Conservation (phyloP, 768 basidiomycete species). For the Russula dissimulans region DNA sequence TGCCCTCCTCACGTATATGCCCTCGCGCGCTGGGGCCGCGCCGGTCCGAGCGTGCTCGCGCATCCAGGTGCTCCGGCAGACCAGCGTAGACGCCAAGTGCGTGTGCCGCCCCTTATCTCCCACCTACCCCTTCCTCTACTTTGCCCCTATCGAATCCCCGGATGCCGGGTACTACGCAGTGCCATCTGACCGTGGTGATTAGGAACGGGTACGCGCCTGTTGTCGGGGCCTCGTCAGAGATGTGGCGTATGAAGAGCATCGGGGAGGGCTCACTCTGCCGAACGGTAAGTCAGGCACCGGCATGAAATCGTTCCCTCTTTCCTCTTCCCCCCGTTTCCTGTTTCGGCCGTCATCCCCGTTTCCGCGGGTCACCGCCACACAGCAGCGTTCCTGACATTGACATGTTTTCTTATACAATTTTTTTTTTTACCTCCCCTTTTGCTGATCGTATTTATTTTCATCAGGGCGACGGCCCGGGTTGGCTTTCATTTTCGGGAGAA, state of each 20-base stretch:
- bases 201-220: slow-evolving; percentile 4
- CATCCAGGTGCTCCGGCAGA: slow-evolving; percentile 57
- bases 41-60: slow-evolving; percentile 35
- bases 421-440: too few relatives aligned
- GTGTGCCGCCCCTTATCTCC: slow-evolving; percentile 3
- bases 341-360: neutral
- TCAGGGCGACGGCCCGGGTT: slow-evolving; percentile 56
- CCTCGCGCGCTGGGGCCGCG: slow-evolving; percentile 29
- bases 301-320: neutral
- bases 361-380: neutral
- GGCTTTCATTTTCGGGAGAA: slow-evolving; percentile 54
- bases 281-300: neutral
- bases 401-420: neutral
- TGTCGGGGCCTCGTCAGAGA: slow-evolving; percentile 8
- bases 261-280: slow-evolving; percentile 12
- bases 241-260: slow-evolving; percentile 6
- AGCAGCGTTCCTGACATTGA: neutral
- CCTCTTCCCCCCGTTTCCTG: neutral
- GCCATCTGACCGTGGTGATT: neutral
- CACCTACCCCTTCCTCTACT: neutral
- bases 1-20: slow-evolving; percentile 51
- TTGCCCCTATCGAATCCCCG: too few relatives aligned
- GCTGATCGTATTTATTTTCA: neutral
- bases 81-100: slow-evolving; percentile 53
- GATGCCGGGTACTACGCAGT: too few relatives aligned